These are phyloP conservation scores for Ustanciosporium gigantosporum DNA, from an alignment of 1,284 basidiomycete genomes.

Conservation along the genomic window DNA sequence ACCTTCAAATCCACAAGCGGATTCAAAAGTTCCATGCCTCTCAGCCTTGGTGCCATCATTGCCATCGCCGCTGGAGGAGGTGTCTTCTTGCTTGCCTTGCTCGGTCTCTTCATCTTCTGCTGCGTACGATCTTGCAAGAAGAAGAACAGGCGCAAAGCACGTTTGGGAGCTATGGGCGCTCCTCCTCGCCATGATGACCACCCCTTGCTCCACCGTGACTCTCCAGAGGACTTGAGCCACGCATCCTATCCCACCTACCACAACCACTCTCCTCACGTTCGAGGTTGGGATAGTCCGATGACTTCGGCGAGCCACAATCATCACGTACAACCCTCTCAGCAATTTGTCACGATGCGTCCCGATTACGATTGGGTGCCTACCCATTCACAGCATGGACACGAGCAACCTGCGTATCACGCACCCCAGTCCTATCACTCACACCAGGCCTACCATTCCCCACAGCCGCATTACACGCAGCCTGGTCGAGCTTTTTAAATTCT, in stretches of 20 bases:
- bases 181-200: slow-evolving; percentile 23
- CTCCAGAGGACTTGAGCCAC: slow-evolving; percentile 7
- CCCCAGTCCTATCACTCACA: too few relatives aligned
- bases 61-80: slow-evolving; percentile 33
- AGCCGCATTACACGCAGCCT: too few relatives aligned
- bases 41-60: slow-evolving; percentile 32
- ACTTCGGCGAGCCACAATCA: slow-evolving; percentile 26
- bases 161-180: slow-evolving; percentile 11
- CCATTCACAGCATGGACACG: too few relatives aligned
- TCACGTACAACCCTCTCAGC: slow-evolving; percentile 9
- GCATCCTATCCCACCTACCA: slow-evolving; percentile 16
- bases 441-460: too few relatives aligned
- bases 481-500: too few relatives aligned
- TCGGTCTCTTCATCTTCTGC: slow-evolving; percentile 33
- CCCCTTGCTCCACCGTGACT: slow-evolving; percentile 14
- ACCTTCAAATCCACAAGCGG: slow-evolving; percentile 45
- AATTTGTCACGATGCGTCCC: neutral
- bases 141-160: slow-evolving; percentile 23
- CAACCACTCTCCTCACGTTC: slow-evolving; percentile 10
- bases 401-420: too few relatives aligned
- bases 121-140: slow-evolving; percentile 32
- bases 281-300: slow-evolving; percentile 27
- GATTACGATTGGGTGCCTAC: too few relatives aligned
- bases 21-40: slow-evolving; percentile 14
- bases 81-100: slow-evolving; percentile 17